These are phyloP conservation scores for Ganoderma resinaceum DNA, from an alignment of 1,284 basidiomycete species.

Conservation along the genomic window DNA sequence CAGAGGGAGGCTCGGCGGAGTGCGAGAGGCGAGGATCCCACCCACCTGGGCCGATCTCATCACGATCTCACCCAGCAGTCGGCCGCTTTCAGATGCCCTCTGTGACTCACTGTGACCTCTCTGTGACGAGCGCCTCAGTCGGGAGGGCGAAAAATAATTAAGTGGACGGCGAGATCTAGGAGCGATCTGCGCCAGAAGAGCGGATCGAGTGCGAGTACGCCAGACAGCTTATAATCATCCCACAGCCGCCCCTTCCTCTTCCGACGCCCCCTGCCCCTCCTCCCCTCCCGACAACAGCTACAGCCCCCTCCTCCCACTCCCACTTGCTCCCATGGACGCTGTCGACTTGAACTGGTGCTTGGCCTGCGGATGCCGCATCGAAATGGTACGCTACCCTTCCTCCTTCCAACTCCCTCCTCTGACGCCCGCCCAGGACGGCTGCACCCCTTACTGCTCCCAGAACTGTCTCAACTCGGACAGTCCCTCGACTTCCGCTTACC, in stretches of 20 bases:
- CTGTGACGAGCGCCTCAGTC: constrained; percentile 10
- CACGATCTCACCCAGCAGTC: constrained; percentile 6
- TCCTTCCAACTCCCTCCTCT: constrained; percentile 20
- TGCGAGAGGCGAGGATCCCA: constrained; percentile 26
- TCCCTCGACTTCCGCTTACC: constrained; percentile 32
- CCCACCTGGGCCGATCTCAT: neutral
- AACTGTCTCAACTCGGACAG: constrained; percentile 46
- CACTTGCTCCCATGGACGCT: constrained; percentile 55
- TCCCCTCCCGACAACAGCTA: constrained; percentile 15
- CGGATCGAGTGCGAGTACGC: constrained; percentile 17
- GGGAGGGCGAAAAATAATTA: constrained; percentile 27
- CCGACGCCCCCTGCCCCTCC: constrained; percentile 30
- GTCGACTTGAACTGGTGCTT: constrained; percentile 77
- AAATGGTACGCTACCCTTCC: constrained; percentile 46
- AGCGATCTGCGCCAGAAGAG: constrained; percentile 9
- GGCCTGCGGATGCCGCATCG: constrained; percentile 58
- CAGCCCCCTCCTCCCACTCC: constrained; percentile 14
- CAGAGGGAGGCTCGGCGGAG: constrained; percentile 6
- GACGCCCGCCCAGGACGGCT: constrained; percentile 47
- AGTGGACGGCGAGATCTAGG: constrained; percentile 16
- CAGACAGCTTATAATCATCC: constrained; percentile 28
- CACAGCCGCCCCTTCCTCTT: constrained; percentile 24
- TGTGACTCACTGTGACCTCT: constrained; percentile 27
- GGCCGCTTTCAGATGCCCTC: constrained; percentile 16
- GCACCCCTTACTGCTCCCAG: constrained; percentile 61